Evolutionary conservation across 768 basidiomycete genomes (phyloP).

Genomic region (Amanita rubescens): DNA sequence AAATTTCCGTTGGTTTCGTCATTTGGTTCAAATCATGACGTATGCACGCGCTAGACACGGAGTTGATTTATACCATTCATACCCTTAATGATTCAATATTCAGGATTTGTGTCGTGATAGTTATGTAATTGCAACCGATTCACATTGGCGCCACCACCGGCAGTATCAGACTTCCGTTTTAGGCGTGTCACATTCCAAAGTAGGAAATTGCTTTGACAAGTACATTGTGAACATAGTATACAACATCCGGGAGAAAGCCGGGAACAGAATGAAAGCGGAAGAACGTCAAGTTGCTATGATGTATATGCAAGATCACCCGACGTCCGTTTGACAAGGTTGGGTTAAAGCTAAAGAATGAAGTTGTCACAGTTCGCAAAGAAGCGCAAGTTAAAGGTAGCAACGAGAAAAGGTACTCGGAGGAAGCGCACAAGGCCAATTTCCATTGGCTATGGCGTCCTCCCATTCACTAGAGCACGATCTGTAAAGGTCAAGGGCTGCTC

Average conservation of each 20-base stretch:
- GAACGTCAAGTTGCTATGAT: not conserved
- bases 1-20: constrained; percentile 21
- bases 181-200: constrained; percentile 26
- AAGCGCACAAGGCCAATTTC: constrained; percentile 69
- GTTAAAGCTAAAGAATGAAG: constrained; percentile 1
- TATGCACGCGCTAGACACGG: constrained; percentile 6
- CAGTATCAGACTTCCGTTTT: constrained; percentile 19
- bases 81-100: not conserved
- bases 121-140: not conserved
- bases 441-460: constrained; percentile 52
- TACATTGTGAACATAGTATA: not conserved
- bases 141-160: constrained; percentile 1
- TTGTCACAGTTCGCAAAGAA: not conserved
- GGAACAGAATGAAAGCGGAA: not conserved
- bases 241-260: not conserved
- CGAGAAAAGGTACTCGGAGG: constrained; percentile 77
- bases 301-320: not conserved
- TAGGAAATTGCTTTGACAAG: not conserved
- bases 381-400: constrained; percentile 50
- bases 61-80: constrained; percentile 6
- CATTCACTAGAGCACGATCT: constrained; percentile 55
- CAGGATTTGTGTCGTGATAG: no score
- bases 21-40: not conserved
- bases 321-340: not conserved
- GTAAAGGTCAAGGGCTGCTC: constrained; percentile 49